Conservation (phyloP, 345 rosid species). For the Pistacia vera region DNA sequence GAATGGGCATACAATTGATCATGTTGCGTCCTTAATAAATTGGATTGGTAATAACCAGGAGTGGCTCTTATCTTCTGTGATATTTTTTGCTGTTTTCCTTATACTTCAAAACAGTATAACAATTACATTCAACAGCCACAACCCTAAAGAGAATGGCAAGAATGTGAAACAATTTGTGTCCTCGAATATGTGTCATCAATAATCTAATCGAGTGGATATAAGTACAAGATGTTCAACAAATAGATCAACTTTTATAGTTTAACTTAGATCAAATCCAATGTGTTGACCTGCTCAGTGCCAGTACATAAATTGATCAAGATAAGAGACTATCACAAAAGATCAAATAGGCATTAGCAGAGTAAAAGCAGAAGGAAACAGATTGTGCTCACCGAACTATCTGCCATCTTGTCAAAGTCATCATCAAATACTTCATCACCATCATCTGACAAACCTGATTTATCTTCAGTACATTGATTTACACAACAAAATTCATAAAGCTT, state of each 20-base stretch:
- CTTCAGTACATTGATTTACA: conserved; percentile 6
- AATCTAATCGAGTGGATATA: not conserved
- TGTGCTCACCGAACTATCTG: conserved; percentile 48
- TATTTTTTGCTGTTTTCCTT: not conserved
- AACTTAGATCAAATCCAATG: not conserved
- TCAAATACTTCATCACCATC: conserved; percentile 43
- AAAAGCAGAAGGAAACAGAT: not conserved
- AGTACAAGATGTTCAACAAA: not conserved
- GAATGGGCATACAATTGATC: not conserved
- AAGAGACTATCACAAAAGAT: conserved; percentile 4
- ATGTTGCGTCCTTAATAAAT: not conserved
- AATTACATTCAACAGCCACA: not conserved
- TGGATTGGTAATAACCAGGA: not conserved
- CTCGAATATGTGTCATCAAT: not conserved
- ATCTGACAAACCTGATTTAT: conserved; percentile 36
- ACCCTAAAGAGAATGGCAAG: not conserved
- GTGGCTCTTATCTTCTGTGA: not conserved
- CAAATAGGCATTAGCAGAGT: not conserved
- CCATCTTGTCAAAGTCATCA: conserved; percentile 58
- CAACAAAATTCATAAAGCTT: not conserved
- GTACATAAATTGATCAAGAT: not conserved
- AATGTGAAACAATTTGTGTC: not conserved
- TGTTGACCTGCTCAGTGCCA: not conserved
- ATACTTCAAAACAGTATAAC: not conserved
- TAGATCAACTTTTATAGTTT: not conserved